Evolutionary conservation across 2,329 filamentous ascomycete genomes (phyloP).

Genomic region (Tolypocladium tropicale): DNA sequence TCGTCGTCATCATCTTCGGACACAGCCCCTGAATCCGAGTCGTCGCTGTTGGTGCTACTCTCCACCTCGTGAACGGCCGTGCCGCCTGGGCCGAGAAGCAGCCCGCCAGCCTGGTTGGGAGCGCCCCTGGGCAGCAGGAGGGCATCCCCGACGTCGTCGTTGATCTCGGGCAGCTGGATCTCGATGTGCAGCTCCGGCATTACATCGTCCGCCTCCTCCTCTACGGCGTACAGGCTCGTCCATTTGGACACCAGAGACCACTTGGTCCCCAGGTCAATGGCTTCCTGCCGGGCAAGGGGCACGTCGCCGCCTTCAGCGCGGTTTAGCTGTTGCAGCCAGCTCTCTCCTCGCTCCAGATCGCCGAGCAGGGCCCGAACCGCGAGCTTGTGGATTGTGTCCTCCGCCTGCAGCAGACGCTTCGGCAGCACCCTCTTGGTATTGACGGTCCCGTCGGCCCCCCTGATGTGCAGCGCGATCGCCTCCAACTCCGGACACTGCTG

Average conservation of each 20-base stretch:
- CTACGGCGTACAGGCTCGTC: constrained; percentile 3
- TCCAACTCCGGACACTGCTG: background rate
- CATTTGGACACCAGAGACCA: constrained; percentile 4
- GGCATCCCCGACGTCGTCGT: background rate
- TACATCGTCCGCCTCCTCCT: background rate
- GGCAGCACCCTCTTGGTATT: background rate
- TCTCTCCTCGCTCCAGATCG: background rate
- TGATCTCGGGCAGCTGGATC: background rate
- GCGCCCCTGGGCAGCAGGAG: background rate
- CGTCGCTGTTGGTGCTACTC: background rate
- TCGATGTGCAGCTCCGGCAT: background rate
- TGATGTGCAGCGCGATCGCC: background rate
- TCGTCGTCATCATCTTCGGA: background rate
- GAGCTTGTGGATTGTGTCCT: constrained; percentile 1
- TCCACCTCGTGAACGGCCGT: background rate
- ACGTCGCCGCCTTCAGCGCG: background rate
- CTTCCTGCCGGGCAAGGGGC: background rate
- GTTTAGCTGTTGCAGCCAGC: background rate
- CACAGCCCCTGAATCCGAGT: background rate
- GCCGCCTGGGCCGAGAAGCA: background rate
- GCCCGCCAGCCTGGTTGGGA: background rate
- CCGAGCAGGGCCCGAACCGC: constrained; percentile 1
- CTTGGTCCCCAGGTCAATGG: background rate
- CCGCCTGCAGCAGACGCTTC: constrained; percentile 1
- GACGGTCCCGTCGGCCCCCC: background rate